Evolutionary conservation across 176 grass and related monocot genomes (phyloP).

Genomic region (Tuctoria greenei): DNA sequence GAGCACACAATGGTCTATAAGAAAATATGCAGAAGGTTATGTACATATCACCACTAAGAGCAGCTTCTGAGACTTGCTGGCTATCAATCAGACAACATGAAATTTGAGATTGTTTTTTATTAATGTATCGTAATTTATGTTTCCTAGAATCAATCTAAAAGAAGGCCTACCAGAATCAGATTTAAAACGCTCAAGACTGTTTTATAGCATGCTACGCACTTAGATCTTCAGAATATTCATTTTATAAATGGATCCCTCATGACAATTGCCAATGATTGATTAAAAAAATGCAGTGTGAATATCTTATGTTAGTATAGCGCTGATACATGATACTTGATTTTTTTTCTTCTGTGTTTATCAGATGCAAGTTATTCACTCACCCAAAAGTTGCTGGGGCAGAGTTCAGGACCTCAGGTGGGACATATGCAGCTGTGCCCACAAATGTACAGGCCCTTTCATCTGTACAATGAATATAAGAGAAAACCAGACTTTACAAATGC

Average conservation of each 20-base stretch:
- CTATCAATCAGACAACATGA: neutral
- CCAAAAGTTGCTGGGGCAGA: constrained; percentile 88
- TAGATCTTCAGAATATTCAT: neutral
- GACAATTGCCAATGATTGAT: neutral
- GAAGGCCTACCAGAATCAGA: neutral
- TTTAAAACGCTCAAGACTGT: neutral
- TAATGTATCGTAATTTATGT: neutral
- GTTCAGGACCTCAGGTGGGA: constrained; percentile 97
- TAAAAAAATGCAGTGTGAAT: constrained; percentile 7
- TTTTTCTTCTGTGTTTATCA: neutral
- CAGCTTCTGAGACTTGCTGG: neutral
- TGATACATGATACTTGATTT: neutral
- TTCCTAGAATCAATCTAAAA: neutral
- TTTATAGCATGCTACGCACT: neutral
- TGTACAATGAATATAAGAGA: constrained; percentile 32
- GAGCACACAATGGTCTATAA: constrained; percentile 14
- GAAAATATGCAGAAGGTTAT: constrained; percentile 10
- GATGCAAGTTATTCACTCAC: constrained; percentile 51
- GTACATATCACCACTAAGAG: neutral
- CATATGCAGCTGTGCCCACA: constrained; percentile 93
- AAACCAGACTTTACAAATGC: neutral
- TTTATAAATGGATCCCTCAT: constrained; percentile 3
- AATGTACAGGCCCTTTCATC: constrained; percentile 96
- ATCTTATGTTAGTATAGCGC: neutral
- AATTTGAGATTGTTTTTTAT: neutral